A percentile compares a stretch with the other conserved stretches of the same genome.
Evolutionary conservation across 768 basidiomycete genomes (phyloP).

Genomic region (Aureoboletus auriporus): DNA sequence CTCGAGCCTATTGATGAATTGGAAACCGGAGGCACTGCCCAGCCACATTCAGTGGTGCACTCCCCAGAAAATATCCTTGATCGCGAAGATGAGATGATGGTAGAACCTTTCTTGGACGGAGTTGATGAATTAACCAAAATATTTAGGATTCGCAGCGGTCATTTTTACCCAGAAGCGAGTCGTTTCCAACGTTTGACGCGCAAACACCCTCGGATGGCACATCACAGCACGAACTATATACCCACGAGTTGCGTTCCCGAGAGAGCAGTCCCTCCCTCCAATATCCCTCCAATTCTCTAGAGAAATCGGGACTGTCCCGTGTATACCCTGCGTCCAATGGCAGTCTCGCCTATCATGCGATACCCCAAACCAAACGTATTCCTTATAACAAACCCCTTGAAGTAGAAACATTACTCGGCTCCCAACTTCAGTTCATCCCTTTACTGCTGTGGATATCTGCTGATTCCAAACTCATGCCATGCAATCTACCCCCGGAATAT

Average conservation of each 20-base stretch:
- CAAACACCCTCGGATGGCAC: background rate
- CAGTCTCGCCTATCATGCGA: background rate
- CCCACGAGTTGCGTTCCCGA: background rate
- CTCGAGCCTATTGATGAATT: conserved; percentile 9
- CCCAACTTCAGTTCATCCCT: conserved; percentile 36
- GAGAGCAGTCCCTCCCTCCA: background rate
- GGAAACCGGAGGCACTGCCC: background rate
- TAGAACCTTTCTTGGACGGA: background rate
- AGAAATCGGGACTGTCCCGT: background rate
- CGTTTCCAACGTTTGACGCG: background rate
- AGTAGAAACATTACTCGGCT: conserved; percentile 38
- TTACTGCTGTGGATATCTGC: conserved; percentile 39
- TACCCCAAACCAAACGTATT: conserved; percentile 1
- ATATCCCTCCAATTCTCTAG: background rate
- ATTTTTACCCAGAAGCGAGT: too few species aligned
- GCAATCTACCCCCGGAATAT: conserved; percentile 33
- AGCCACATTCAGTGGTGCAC: background rate
- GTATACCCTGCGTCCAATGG: background rate
- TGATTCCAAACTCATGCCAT: conserved; percentile 24
- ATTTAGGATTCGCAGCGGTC: background rate
- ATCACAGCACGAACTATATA: background rate
- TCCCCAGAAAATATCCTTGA: background rate
- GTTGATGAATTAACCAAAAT: too few species aligned
- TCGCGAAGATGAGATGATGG: conserved; percentile 9
- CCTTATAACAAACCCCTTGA: conserved; percentile 38